Conservation (phyloP, 2,329 filamentous ascomycete species). For the Davidsoniella eucalypti region DNA sequence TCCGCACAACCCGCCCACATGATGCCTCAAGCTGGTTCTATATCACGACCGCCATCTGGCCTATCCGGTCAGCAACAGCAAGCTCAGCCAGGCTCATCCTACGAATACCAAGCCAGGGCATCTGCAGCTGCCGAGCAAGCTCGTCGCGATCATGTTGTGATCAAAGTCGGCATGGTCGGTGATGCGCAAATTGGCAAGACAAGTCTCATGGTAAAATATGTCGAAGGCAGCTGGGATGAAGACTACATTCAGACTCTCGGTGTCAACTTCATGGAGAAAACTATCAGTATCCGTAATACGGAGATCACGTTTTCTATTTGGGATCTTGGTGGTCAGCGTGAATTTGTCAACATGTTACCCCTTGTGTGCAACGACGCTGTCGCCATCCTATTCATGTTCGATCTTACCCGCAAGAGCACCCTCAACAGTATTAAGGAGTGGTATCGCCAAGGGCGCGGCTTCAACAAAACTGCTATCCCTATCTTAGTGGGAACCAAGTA, state of each 20-base stretch:
- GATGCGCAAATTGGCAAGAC: constrained; percentile 99
- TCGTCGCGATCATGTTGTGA: constrained; percentile 64
- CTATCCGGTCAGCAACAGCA: constrained; percentile 29
- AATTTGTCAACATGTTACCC: constrained; percentile 99
- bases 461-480: constrained; percentile 99
- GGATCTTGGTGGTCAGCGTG: constrained; percentile 93
- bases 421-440: constrained; percentile 99
- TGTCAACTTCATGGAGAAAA: constrained; percentile 99
- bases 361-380: constrained; percentile 99
- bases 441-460: constrained; percentile 93
- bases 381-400: constrained; percentile 98
- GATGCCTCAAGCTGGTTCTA: constrained; percentile 19
- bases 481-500: constrained; percentile 97
- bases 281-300: constrained; percentile 96
- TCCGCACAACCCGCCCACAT: constrained; percentile 31
- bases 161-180: constrained; percentile 99
- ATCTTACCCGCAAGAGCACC: constrained; percentile 92
- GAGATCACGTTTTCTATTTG: constrained; percentile 99
- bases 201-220: constrained; percentile 98
- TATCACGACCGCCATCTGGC: constrained; percentile 38
- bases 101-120: constrained; percentile 19
- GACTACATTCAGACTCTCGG: constrained; percentile 98
- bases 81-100: constrained; percentile 21
- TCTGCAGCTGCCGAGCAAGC: constrained; percentile 21
- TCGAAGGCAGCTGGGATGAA: constrained; percentile 98